These are phyloP conservation scores for Globisporangium radiosum DNA, from an alignment of 352 stramenopile genomes.

Conservation along the genomic window DNA sequence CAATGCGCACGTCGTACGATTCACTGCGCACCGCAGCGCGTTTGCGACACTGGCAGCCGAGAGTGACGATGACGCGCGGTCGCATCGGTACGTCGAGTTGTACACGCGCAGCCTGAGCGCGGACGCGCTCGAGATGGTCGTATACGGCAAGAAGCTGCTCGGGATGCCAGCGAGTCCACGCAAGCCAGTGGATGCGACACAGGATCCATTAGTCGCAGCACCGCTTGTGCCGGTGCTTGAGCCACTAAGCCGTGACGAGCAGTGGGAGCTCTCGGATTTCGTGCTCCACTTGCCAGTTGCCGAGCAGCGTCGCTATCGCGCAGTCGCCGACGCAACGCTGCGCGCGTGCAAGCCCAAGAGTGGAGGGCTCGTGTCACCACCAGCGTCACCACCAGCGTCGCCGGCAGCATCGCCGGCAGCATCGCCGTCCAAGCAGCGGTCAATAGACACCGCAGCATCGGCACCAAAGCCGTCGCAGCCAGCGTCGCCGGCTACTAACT, in stretches of 20 bases:
- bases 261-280: conserved; percentile 65
- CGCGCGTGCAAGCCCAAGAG: conserved; percentile 24
- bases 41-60: not conserved
- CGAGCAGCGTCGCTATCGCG: conserved; percentile 45
- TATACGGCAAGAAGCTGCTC: conserved; percentile 31
- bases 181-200: conserved; percentile 1
- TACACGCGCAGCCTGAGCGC: conserved; percentile 45
- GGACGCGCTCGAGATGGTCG: conserved; percentile 30
- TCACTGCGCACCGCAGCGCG: not conserved
- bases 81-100: conserved; percentile 37
- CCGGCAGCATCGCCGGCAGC: conserved; percentile 2
- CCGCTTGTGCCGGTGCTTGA: conserved; percentile 18
- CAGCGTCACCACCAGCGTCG: conserved; percentile 10
- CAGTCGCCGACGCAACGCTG: conserved; percentile 29
- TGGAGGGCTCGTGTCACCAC: conserved; percentile 16
- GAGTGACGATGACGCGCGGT: conserved; percentile 2
- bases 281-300: conserved; percentile 36
- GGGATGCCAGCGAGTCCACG: conserved; percentile 14
- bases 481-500: not conserved
- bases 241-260: conserved; percentile 36
- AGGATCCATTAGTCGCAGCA: not conserved
- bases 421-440: not conserved
- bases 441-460: not conserved
- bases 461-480: not conserved
- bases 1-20: conserved; percentile 7